phyloP scores from a whole-genome alignment of 352 stramenopile genomes.

The Phytophthora vignae region DNA sequence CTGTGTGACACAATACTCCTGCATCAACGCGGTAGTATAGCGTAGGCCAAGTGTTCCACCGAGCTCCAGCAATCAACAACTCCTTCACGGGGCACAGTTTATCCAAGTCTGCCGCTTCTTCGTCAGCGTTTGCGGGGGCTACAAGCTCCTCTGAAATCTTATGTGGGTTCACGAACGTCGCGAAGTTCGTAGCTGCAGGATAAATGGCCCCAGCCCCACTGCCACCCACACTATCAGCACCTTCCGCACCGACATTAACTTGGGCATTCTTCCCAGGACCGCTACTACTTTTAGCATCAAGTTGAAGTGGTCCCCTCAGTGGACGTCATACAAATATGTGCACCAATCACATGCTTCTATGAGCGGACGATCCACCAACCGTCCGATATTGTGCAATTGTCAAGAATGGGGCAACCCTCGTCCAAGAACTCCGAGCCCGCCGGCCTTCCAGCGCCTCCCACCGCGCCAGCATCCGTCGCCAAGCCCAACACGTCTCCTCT shows the following conservation, averaged over 20 bases:
- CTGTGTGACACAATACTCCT: constrained; percentile 16
- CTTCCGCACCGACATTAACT: constrained; percentile 1
- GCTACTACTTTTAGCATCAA: not conserved
- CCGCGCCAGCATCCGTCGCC: not conserved
- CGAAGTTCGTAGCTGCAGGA: constrained; percentile 38
- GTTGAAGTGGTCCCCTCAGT: not conserved
- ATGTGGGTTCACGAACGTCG: constrained; percentile 30
- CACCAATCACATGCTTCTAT: constrained; percentile 14
- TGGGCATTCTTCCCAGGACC: not conserved
- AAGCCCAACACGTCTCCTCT: constrained; percentile 2
- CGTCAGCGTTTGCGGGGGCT: not conserved
- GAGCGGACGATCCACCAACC: constrained; percentile 13
- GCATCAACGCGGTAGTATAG: constrained; percentile 17
- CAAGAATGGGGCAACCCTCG: constrained; percentile 27
- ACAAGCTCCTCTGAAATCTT: constrained; percentile 32
- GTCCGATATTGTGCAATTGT: constrained; percentile 9
- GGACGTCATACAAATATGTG: not conserved
- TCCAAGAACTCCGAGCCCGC: constrained; percentile 21
- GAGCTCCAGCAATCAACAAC: constrained; percentile 20
- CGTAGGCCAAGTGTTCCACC: constrained; percentile 24
- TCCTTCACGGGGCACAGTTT: constrained; percentile 15
- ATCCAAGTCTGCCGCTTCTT: constrained; percentile 11
- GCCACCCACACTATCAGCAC: constrained; percentile 27
- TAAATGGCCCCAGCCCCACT: constrained; percentile 20
- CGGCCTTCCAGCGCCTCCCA: not conserved